Percentiles rank a stretch among this genome's conserved stretches.
phyloP scores from a whole-genome alignment of 2,329 filamentous ascomycete genomes.

The Colletotrichum sidae region DNA sequence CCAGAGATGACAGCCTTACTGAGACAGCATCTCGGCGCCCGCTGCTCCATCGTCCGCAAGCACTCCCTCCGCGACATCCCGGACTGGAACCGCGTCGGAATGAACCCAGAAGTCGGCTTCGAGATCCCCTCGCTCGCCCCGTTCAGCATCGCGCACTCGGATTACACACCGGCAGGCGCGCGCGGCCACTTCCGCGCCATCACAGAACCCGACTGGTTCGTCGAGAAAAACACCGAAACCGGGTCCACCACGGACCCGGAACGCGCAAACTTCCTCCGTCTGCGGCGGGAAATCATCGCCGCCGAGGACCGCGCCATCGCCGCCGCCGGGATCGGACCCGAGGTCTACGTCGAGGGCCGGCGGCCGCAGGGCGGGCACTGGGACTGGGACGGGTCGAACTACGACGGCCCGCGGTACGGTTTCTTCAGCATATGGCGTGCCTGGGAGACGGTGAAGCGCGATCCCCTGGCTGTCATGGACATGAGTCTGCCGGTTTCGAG shows the following conservation, averaged over 20 bases:
- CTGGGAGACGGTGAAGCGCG: constrained; percentile 17
- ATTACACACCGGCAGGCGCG: constrained; percentile 24
- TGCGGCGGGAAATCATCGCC: constrained; percentile 17
- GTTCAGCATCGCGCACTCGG: constrained; percentile 24
- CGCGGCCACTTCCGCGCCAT: constrained; percentile 27
- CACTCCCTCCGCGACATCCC: constrained; percentile 25
- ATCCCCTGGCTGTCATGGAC: constrained; percentile 27
- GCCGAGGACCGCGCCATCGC: constrained; percentile 24
- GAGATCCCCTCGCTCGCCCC: constrained; percentile 17
- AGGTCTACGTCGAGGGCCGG: neutral
- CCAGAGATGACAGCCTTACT: constrained; percentile 18
- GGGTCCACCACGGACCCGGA: constrained; percentile 3
- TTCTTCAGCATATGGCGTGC: constrained; percentile 28
- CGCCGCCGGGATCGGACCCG: constrained; percentile 9
- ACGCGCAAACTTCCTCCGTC: constrained; percentile 2
- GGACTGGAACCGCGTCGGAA: constrained; percentile 9
- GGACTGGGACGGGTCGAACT: constrained; percentile 26
- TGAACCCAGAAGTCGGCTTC: constrained; percentile 25
- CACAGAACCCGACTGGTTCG: constrained; percentile 11
- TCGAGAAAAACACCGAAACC: neutral
- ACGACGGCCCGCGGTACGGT: constrained; percentile 19
- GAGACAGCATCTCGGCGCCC: constrained; percentile 6
- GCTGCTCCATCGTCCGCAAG: constrained; percentile 19
- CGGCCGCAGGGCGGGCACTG: constrained; percentile 18
- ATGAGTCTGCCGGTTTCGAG: constrained; percentile 14